These are phyloP conservation scores for Komagataella pseudopastoris DNA, from an alignment of 805 yeast genomes.

Conservation along the genomic window DNA sequence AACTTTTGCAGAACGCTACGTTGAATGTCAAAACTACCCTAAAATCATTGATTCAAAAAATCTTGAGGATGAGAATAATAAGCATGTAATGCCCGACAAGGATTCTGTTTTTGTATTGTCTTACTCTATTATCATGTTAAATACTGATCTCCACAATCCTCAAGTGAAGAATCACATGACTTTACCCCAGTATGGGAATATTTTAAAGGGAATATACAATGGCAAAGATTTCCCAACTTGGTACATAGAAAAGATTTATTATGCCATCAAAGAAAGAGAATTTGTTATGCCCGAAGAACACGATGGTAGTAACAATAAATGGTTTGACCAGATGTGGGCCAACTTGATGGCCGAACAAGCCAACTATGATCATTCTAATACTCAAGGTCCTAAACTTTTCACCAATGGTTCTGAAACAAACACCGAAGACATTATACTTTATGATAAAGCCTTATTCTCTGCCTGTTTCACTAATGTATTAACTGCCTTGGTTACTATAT, in stretches of 20 bases:
- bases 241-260: slow-evolving; percentile 71
- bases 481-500: slow-evolving; percentile 61
- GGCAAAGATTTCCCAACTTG: slow-evolving; percentile 70
- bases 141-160: slow-evolving; percentile 89
- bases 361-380: slow-evolving; percentile 6
- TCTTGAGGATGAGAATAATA: slow-evolving; percentile 17
- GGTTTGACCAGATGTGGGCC: slow-evolving; percentile 85
- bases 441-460: slow-evolving; percentile 63
- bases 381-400: background rate
- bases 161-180: slow-evolving; percentile 89
- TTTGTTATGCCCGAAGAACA: slow-evolving; percentile 98
- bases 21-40: slow-evolving; percentile 35
- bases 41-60: slow-evolving; percentile 5
- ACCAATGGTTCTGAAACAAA: background rate
- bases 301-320: slow-evolving; percentile 68
- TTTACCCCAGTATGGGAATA: slow-evolving; percentile 64
- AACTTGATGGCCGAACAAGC: slow-evolving; percentile 43
- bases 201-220: slow-evolving; percentile 69
- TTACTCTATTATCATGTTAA: slow-evolving; percentile 86
- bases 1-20: slow-evolving; percentile 70
- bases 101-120: slow-evolving; percentile 86
- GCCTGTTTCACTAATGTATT: slow-evolving; percentile 51
- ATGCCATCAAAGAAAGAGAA: slow-evolving; percentile 71
- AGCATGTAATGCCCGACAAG: slow-evolving; percentile 54
- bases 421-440: slow-evolving; percentile 25